Base-by-base conservation (phyloP, 805 yeast species). In the Kodamaea kakaduensis region DNA sequence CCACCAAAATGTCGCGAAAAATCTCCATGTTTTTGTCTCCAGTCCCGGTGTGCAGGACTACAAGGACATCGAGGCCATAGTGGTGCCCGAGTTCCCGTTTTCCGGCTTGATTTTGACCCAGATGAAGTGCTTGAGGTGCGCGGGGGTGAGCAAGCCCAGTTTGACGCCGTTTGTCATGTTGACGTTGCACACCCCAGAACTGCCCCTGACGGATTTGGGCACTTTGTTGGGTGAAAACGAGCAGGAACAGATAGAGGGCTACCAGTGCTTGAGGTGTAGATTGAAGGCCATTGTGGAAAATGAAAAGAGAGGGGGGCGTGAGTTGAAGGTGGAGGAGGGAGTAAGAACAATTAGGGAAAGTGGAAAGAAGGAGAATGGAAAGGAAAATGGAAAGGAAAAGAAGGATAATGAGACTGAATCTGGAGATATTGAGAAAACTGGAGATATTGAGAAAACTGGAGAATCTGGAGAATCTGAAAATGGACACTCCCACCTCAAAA, bases 261-360 rank as follows among this genome's bases (percentile, higher is more conserved):
- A 86, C 50, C 83, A 84, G 26, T 90, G 98, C 52, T 56, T 81
- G 28, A 65, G 72, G 37, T 90, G 98, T 55, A 71, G 81, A 36
- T 37, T 67, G n/a, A 34, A 40, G 8, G 47, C 38, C 27, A 63
- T 67, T 17, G 44, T 59, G 3, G 54, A 43, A 5, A 51, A 58
- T 37, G 71, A 66, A 38, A 39, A 37, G 6, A 38, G 43, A 3
- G 34, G 37, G 6, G 36, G 42, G 9, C 28, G 29, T 14, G 58
- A 56, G n/a, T 64, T 67, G 14, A 46, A 47, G 1, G 44, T 43
- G 15, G n/a, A 22, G 48, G 26, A 31, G 10, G n/a, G n/a, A n/a
- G 17, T 8, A 15, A 13, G 9, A 18, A n/a, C n/a, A n/a, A n/a
- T n/a, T n/a, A n/a, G n/a, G n/a, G n/a, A n/a, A n/a, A n/a, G n/a